Conservation (phyloP, 768 basidiomycete species). For the Mycena metata region DNA sequence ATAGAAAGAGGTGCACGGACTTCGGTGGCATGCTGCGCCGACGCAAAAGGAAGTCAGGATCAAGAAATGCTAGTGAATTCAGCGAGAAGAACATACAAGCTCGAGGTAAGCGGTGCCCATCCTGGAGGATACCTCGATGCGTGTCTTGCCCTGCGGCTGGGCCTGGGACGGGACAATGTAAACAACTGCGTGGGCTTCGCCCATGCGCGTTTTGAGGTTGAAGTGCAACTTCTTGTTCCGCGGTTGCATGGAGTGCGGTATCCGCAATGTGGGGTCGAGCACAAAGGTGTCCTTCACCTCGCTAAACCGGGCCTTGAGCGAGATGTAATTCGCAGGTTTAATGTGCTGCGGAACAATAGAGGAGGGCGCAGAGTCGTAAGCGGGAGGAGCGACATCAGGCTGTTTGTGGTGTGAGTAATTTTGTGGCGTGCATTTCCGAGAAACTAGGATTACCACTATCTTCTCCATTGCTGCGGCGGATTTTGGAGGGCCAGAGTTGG, state of each 20-base stretch:
- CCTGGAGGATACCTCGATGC: conserved; percentile 19
- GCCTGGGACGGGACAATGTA: conserved; percentile 21
- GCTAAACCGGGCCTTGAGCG: conserved; percentile 15
- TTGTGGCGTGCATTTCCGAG: no score
- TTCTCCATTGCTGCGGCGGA: no score
- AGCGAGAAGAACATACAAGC: conserved; percentile 3
- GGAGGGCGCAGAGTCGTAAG: conserved; percentile 8
- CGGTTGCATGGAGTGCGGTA: conserved; percentile 23
- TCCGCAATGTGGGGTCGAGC: conserved; percentile 28
- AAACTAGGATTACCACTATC: no score
- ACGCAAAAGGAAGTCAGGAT: not conserved
- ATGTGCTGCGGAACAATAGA: conserved; percentile 6
- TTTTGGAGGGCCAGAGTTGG: no score
- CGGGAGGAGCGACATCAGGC: conserved; percentile 15
- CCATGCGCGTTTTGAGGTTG: conserved; percentile 26
- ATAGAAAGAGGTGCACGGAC: conserved; percentile 28
- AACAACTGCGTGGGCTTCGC: conserved; percentile 17
- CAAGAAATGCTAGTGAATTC: no score
- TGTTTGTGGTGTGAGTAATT: not conserved
- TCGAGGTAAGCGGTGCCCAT: conserved; percentile 19
- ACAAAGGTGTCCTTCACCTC: conserved; percentile 34
- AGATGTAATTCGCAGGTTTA: conserved; percentile 23
- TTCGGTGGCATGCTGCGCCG: conserved; percentile 26
- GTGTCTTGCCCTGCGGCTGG: conserved; percentile 15
- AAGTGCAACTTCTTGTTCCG: conserved; percentile 19